Evolutionary conservation across 306 rosid genomes (phyloP).

Genomic region (Aeschynomene evenia): DNA sequence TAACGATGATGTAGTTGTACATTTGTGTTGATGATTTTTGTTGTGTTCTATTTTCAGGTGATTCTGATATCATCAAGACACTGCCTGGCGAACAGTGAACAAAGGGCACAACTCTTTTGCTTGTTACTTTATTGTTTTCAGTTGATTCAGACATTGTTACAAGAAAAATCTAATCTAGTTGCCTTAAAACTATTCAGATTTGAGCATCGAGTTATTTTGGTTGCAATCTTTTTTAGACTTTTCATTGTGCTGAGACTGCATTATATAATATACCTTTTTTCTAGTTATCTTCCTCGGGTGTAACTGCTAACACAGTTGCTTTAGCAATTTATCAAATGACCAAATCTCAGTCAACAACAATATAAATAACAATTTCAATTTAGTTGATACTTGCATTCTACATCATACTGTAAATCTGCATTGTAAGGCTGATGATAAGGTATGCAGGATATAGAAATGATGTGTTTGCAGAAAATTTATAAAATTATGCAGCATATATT

Average conservation of each 20-base stretch:
- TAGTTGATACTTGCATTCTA: too few relatives aligned
- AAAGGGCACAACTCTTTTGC: not conserved
- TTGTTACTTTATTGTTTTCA: not conserved
- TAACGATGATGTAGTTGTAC: not conserved
- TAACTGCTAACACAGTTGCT: too few relatives aligned
- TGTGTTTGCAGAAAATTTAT: too few relatives aligned
- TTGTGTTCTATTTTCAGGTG: constrained; percentile 39
- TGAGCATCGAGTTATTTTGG: constrained; percentile 34
- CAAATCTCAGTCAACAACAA: too few relatives aligned
- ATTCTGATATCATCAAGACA: constrained; percentile 52
- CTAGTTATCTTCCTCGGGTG: too few relatives aligned
- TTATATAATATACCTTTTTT: too few relatives aligned
- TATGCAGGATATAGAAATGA: too few relatives aligned
- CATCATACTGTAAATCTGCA: too few relatives aligned
- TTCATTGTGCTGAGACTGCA: not conserved
- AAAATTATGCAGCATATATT: too few relatives aligned
- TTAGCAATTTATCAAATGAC: too few relatives aligned
- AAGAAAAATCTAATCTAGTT: constrained; percentile 10
- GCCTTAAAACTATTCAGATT: constrained; percentile 20
- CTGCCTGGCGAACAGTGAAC: constrained; percentile 43
- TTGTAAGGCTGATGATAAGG: too few relatives aligned
- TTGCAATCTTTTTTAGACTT: not conserved
- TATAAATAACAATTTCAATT: too few relatives aligned
- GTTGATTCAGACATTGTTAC: constrained; percentile 23
- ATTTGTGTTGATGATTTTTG: not conserved